A percentile compares a stretch with the other conserved stretches of the same genome.
phyloP scores from a whole-genome alignment of 305 asterid species.

The Fraxinus greggii region DNA sequence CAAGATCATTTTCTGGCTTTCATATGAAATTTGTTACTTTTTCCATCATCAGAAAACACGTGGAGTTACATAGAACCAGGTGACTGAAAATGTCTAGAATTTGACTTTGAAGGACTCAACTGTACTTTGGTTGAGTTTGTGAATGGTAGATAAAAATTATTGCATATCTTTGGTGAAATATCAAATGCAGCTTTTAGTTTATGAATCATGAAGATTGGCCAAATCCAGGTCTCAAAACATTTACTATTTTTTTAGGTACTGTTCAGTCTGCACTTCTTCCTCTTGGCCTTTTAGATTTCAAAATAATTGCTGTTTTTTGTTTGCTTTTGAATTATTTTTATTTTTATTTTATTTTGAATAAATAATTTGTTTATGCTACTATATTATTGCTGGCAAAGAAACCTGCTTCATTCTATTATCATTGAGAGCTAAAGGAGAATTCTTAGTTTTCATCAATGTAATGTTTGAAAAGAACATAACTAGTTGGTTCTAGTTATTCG shows the following conservation, averaged over 20 bases:
- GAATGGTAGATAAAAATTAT: neutral
- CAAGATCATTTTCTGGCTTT: neutral
- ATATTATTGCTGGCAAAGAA: neutral
- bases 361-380: neutral
- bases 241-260: neutral
- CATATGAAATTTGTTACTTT: neutral
- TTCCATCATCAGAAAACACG: neutral
- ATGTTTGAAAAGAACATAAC: neutral
- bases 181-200: neutral
- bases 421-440: neutral
- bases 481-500: neutral
- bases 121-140: neutral
- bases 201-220: neutral
- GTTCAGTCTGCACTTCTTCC: neutral
- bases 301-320: neutral
- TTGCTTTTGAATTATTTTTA: neutral
- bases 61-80: neutral
- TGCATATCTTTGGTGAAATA: neutral
- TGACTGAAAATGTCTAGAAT: neutral
- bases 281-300: neutral
- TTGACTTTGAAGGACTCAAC: neutral
- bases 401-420: neutral
- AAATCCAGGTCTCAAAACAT: neutral
- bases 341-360: neutral
- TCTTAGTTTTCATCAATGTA: neutral